phyloP scores from a whole-genome alignment of 2,329 filamentous ascomycete genomes.

The Dothideomycetes sp. region DNA sequence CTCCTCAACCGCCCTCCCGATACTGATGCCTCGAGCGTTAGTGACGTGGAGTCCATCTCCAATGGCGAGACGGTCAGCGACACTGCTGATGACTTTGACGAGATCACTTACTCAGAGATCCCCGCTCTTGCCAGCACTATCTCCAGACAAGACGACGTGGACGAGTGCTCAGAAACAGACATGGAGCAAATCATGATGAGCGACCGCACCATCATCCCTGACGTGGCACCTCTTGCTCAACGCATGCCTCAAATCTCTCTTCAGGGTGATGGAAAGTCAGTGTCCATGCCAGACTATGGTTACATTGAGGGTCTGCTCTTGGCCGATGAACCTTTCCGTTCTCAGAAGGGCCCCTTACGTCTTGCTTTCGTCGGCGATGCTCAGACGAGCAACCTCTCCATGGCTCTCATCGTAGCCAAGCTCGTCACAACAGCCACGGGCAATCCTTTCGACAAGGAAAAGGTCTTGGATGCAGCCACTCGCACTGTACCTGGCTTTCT shows the following conservation, averaged over 20 bases:
- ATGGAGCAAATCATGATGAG: conserved; percentile 10
- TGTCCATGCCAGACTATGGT: not conserved
- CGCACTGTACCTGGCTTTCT: not conserved
- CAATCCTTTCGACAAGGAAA: not conserved
- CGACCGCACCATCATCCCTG: conserved; percentile 9
- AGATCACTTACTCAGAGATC: conserved; percentile 11
- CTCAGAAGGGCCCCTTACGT: not conserved
- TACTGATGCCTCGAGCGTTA: conserved; percentile 6
- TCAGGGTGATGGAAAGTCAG: not conserved
- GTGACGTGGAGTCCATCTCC: conserved; percentile 3
- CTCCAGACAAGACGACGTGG: not conserved
- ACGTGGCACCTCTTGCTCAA: conserved; percentile 2
- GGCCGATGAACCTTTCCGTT: conserved; percentile 3
- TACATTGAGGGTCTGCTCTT: conserved; percentile 1
- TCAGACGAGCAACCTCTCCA: not conserved
- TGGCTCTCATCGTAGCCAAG: not conserved
- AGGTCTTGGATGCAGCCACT: not conserved
- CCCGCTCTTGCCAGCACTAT: conserved; percentile 2
- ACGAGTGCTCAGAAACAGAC: conserved; percentile 6
- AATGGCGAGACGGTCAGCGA: conserved; percentile 11
- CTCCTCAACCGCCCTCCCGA: conserved; percentile 3
- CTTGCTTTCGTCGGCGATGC: not conserved
- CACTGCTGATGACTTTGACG: conserved; percentile 1
- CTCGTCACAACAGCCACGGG: conserved; percentile 3
- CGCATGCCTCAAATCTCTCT: conserved; percentile 7